Conservation (phyloP, 2,329 filamentous ascomycete species). For the Fusarium sp. region DNA sequence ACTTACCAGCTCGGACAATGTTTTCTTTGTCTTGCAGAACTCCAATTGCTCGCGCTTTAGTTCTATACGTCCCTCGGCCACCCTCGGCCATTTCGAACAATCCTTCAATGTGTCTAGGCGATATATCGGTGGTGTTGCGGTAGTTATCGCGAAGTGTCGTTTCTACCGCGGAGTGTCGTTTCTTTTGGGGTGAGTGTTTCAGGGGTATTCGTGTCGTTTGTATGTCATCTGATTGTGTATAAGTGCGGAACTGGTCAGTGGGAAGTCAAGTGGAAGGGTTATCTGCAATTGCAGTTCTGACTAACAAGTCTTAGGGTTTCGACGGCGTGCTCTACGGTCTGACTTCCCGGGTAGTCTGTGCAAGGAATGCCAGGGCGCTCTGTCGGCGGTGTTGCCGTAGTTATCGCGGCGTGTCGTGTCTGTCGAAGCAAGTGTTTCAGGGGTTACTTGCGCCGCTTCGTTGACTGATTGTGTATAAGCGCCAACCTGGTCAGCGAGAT, state of each 20-base stretch:
- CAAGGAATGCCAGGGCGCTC: not conserved
- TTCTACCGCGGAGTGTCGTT: not conserved
- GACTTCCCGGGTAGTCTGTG: not conserved
- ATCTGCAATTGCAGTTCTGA: not conserved
- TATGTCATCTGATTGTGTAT: not conserved
- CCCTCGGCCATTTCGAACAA: fast-evolving
- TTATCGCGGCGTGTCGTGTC: not conserved
- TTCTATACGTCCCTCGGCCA: not conserved
- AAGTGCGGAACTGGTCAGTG: not conserved
- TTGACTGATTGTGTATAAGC: not conserved
- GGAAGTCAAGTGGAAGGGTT: too few relatives aligned
- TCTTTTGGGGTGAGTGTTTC: not conserved
- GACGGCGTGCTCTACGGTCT: too few relatives aligned
- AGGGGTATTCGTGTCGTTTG: not conserved
- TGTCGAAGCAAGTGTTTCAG: not conserved
- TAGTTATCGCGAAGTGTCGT: not conserved
- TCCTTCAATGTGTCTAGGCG: fast-evolving
- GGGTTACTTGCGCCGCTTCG: not conserved
- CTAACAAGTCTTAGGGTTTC: not conserved
- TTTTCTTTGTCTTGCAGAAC: not conserved
- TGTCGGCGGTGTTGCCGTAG: not conserved
- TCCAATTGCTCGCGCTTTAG: not conserved
- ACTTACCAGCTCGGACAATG: not conserved
- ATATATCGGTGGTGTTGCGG: too few relatives aligned
- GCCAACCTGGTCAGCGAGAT: not conserved